Evolutionary conservation across 495 filamentous ascomycete species (phyloP).

Genomic region (Aspergillus ostianus): DNA sequence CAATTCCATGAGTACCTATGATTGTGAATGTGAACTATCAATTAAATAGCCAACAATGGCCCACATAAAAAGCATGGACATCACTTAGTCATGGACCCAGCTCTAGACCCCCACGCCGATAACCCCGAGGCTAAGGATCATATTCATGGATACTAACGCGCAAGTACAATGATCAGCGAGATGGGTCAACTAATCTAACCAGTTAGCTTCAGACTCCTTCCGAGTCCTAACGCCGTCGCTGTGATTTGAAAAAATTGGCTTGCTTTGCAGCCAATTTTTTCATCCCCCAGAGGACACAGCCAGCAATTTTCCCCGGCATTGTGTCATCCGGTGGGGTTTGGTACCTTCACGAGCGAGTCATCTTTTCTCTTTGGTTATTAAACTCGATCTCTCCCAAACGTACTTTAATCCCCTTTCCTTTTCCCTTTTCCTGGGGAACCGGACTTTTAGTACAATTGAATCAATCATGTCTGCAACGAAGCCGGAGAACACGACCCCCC

Average conservation of each 20-base stretch:
- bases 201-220: not conserved
- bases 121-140: not conserved
- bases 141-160: not conserved
- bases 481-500: constrained; percentile 4
- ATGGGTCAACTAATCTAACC: not conserved
- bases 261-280: not conserved
- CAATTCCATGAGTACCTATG: too few relatives aligned
- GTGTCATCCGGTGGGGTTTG: not conserved
- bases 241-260: not conserved
- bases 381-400: not conserved
- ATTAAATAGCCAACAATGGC: not conserved
- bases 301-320: not conserved
- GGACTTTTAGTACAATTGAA: not conserved
- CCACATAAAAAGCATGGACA: not conserved
- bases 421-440: not conserved
- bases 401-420: not conserved
- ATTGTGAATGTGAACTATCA: not conserved
- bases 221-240: not conserved
- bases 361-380: not conserved
- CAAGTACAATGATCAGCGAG: too few relatives aligned
- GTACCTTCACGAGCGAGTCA: not conserved
- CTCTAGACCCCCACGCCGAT: not conserved
- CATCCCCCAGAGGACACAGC: not conserved
- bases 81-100: not conserved
- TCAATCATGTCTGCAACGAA: constrained; percentile 13